Evolutionary conservation across 2,329 filamentous ascomycete genomes (phyloP).

Genomic region (Xylaria sp.): DNA sequence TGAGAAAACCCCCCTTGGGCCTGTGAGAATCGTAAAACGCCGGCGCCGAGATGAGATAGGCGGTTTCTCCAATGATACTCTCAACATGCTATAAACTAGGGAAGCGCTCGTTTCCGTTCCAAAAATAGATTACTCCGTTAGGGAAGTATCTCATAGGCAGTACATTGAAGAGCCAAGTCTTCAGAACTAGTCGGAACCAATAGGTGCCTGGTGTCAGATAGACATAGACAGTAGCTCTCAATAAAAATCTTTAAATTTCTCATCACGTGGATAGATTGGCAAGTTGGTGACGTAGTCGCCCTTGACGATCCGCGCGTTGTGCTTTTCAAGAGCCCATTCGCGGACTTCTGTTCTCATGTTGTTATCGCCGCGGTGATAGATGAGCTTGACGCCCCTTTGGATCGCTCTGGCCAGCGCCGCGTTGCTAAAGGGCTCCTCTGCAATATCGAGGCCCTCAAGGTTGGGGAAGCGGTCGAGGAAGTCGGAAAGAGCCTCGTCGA

Average conservation of each 20-base stretch:
- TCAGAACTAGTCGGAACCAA: not conserved
- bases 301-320: constrained; percentile 38
- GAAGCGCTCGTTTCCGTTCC: not conserved
- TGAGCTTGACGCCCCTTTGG: constrained; percentile 38
- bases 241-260: constrained; percentile 14
- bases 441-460: constrained; percentile 43
- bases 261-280: constrained; percentile 16
- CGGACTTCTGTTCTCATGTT: constrained; percentile 31
- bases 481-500: constrained; percentile 37
- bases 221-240: not conserved
- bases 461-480: constrained; percentile 45
- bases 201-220: not conserved
- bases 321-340: constrained; percentile 40
- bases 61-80: too few relatives aligned
- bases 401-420: constrained; percentile 41
- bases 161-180: not conserved
- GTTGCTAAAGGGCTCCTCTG: constrained; percentile 38
- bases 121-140: too few relatives aligned
- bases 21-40: too few relatives aligned
- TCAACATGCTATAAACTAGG: not conserved
- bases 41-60: too few relatives aligned
- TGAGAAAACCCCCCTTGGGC: too few relatives aligned
- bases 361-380: constrained; percentile 37
- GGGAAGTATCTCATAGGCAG: too few relatives aligned
- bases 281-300: constrained; percentile 27